Conservation (phyloP, 306 rosid species). For the Nissolia schottii region DNA sequence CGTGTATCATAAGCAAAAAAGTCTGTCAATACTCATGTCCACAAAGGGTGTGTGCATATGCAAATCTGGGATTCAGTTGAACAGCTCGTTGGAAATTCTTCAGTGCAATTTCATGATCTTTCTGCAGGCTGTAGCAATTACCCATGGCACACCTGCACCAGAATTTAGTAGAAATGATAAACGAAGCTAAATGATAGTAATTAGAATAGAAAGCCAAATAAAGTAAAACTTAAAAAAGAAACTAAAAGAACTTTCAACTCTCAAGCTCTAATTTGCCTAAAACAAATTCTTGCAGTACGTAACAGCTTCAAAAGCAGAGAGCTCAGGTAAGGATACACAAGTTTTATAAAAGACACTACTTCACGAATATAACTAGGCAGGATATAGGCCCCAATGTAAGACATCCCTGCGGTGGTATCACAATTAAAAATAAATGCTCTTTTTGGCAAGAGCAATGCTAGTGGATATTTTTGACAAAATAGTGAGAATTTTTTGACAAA, state of each 20-base stretch:
- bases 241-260: not conserved
- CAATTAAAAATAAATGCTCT: not conserved
- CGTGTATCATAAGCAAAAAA: not conserved
- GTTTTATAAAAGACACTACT: not conserved
- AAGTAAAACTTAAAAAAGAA: not conserved
- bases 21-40: conserved; percentile 84
- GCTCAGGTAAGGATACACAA: not conserved
- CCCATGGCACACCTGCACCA: conserved; percentile 52
- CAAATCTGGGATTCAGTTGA: conserved; percentile 83
- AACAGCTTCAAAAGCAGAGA: not conserved
- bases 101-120: conserved; percentile 48
- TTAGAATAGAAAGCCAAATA: not conserved
- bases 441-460: not conserved
- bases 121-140: conserved; percentile 57
- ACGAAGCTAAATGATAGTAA: conserved; percentile 10
- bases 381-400: not conserved
- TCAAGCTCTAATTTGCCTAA: not conserved
- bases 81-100: conserved; percentile 97
- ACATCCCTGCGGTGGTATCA: not conserved
- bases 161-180: conserved; percentile 14
- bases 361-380: not conserved
- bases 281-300: not conserved
- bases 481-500: no score
- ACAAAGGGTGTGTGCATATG: conserved; percentile 98
- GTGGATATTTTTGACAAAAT: no score